phyloP scores from a whole-genome alignment of 345 rosid genomes.

The Bretschneidera sinensis region DNA sequence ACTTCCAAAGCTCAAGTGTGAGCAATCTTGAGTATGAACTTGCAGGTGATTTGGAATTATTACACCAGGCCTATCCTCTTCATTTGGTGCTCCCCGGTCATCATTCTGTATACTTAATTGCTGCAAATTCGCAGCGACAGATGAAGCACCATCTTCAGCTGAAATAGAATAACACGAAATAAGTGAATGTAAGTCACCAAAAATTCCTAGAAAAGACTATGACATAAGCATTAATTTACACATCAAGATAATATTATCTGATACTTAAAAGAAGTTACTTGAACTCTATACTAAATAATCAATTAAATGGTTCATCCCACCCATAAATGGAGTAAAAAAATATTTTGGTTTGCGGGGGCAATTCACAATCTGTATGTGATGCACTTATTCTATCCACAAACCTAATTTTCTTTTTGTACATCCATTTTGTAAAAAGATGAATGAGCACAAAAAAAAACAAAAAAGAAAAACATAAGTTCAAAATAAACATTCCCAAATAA shows the following conservation, averaged over 20 bases:
- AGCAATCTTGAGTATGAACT: constrained; percentile 74
- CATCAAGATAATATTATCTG: not conserved
- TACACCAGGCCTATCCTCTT: constrained; percentile 70
- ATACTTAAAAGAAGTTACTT: not conserved
- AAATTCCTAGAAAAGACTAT: too few relatives aligned
- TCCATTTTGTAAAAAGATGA: too few relatives aligned
- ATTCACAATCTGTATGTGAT: too few relatives aligned
- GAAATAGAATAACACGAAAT: constrained; percentile 22
- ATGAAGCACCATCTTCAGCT: constrained; percentile 58
- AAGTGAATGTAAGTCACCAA: constrained; percentile 3
- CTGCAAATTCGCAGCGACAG: constrained; percentile 51
- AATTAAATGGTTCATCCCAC: not conserved
- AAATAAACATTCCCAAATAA: too few relatives aligned
- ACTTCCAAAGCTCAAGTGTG: constrained; percentile 95
- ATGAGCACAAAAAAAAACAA: too few relatives aligned
- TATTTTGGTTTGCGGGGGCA: too few relatives aligned
- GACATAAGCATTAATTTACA: not conserved
- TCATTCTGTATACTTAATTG: constrained; percentile 53
- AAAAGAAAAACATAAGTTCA: too few relatives aligned
- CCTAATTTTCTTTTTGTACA: too few relatives aligned
- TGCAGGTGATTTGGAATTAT: constrained; percentile 92
- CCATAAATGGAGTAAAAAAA: not conserved
- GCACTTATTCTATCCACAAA: too few relatives aligned
- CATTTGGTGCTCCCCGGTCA: constrained; percentile 41
- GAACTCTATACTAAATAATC: not conserved